Conservation (phyloP, 345 rosid species). For the Litchi chinensis region DNA sequence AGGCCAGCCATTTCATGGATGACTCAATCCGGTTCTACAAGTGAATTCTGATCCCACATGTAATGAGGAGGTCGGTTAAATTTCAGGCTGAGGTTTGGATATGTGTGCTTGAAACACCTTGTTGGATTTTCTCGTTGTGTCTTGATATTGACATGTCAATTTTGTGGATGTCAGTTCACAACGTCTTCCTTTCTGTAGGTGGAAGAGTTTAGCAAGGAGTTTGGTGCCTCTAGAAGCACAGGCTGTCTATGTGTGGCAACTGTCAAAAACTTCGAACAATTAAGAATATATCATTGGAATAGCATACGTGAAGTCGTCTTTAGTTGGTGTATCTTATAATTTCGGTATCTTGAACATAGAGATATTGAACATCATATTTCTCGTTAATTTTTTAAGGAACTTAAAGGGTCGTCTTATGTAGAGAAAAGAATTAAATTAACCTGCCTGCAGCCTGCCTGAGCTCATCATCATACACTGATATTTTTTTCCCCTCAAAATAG, state of each 20-base stretch:
- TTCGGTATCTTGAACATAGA: background rate
- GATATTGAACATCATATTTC: background rate
- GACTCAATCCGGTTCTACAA: slow-evolving; percentile 69
- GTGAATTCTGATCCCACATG: slow-evolving; percentile 93
- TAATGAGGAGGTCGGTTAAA: slow-evolving; percentile 60
- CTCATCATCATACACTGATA: background rate
- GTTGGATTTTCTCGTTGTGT: background rate
- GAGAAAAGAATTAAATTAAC: too few species aligned
- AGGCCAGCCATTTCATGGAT: slow-evolving; percentile 86
- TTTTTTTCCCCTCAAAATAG: background rate
- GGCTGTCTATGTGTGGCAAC: slow-evolving; percentile 91
- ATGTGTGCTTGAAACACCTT: background rate
- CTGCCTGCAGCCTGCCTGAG: background rate
- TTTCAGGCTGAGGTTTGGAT: background rate
- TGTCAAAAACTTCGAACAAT: slow-evolving; percentile 75
- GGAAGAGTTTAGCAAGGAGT: slow-evolving; percentile 59
- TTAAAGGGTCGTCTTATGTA: too few species aligned
- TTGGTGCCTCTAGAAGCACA: slow-evolving; percentile 86
- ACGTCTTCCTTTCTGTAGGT: slow-evolving; percentile 45
- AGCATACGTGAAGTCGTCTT: background rate
- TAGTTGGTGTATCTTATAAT: background rate
- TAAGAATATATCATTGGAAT: slow-evolving; percentile 27
- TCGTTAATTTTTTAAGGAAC: background rate
- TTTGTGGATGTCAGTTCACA: background rate
- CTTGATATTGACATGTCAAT: background rate